Evolutionary conservation across 441 rosid genomes (phyloP).

Genomic region (Populus hybrid): DNA sequence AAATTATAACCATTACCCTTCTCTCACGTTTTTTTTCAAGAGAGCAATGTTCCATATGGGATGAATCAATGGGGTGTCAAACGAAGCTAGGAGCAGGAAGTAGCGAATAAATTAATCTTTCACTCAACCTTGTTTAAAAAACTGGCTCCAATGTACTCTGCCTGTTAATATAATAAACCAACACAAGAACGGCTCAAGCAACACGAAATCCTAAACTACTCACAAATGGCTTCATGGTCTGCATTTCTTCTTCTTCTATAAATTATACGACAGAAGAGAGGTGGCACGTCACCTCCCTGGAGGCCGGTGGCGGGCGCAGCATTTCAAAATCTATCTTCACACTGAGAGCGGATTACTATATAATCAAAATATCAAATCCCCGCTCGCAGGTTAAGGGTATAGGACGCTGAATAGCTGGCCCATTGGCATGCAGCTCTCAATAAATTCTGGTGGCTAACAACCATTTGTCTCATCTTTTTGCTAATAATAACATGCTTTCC

Average conservation of each 20-base stretch:
- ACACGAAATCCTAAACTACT: neutral
- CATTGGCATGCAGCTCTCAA: neutral
- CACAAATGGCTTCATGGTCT: neutral
- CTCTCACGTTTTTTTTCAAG: no score
- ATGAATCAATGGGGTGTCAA: no score
- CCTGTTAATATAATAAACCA: neutral
- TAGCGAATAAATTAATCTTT: no score
- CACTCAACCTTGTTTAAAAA: no score
- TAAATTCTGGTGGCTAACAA: neutral
- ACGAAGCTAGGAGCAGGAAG: no score
- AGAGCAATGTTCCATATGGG: no score
- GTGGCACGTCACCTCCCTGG: neutral
- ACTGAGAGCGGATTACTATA: neutral
- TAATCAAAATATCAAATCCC: neutral
- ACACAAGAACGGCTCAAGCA: neutral
- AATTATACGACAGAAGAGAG: neutral
- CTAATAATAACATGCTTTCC: constrained; percentile 15
- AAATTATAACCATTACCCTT: no score
- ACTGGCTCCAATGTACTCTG: no score
- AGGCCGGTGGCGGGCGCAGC: neutral
- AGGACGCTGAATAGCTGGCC: neutral
- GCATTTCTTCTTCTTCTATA: neutral
- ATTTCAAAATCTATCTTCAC: neutral
- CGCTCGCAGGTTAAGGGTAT: neutral
- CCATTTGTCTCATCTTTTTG: neutral